phyloP scores from a whole-genome alignment of 2,329 filamentous ascomycete genomes.

The Xylariaceae sp. region DNA sequence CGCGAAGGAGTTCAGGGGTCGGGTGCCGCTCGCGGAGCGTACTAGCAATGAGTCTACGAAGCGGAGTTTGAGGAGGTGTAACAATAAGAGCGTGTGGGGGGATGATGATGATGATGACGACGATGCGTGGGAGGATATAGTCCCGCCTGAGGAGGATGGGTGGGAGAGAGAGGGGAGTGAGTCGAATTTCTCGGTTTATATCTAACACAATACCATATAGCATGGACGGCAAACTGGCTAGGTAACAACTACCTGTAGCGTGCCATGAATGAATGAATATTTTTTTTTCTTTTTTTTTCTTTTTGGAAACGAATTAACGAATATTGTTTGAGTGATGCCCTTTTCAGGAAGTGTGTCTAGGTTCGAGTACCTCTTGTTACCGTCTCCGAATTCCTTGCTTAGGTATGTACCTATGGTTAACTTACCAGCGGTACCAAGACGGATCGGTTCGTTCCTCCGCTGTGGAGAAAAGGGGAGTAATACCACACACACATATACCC shows the following conservation, averaged over 20 bases:
- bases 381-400: too few species aligned
- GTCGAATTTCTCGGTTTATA: constrained; percentile 30
- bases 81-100: constrained; percentile 22
- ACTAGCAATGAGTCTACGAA: constrained; percentile 18
- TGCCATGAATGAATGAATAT: constrained; percentile 5
- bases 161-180: constrained; percentile 25
- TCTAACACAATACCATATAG: constrained; percentile 13
- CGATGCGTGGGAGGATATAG: constrained; percentile 29
- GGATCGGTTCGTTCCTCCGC: too few species aligned
- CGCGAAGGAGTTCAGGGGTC: background rate
- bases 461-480: too few species aligned
- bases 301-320: too few species aligned
- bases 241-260: background rate
- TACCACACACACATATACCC: too few species aligned
- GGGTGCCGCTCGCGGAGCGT: constrained; percentile 16
- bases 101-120: constrained; percentile 25
- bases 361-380: too few species aligned
- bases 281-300: background rate
- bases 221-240: too few species aligned
- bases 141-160: constrained; percentile 24
- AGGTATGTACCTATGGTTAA: too few species aligned
- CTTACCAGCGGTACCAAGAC: too few species aligned
- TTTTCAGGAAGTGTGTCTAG: too few species aligned
- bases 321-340: too few species aligned
- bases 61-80: constrained; percentile 20